Conservation (phyloP, 495 filamentous ascomycete genomes). For the Penicillium verhagenii region DNA sequence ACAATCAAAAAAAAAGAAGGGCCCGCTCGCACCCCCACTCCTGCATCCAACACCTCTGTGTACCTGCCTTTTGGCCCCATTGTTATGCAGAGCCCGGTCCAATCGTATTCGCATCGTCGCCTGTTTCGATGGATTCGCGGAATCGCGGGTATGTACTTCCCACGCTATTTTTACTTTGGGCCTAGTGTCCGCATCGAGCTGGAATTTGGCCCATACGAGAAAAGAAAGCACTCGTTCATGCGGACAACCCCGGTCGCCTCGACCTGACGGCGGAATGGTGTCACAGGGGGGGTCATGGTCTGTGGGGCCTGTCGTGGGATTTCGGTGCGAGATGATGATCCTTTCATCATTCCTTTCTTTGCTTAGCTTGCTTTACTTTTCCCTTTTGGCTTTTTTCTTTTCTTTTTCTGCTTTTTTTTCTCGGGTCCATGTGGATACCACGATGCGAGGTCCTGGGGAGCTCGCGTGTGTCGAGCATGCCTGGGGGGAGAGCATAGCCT, state of each 20-base stretch:
- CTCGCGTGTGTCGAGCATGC: conserved; percentile 30
- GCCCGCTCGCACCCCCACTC: background rate
- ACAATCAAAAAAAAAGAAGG: no score
- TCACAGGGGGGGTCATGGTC: conserved; percentile 17
- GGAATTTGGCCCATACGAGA: conserved; percentile 23
- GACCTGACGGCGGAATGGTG: conserved; percentile 20
- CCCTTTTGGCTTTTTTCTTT: background rate
- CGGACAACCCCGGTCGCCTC: conserved; percentile 5
- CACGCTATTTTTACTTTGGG: conserved; percentile 4
- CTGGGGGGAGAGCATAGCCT: conserved; percentile 14
- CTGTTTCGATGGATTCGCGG: conserved; percentile 23
- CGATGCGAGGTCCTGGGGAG: conserved; percentile 17
- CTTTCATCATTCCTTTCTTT: conserved; percentile 20
- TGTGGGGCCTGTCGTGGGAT: conserved; percentile 15
- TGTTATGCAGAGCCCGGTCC: conserved; percentile 10
- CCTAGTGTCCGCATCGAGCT: conserved; percentile 7
- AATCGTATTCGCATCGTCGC: conserved; percentile 23
- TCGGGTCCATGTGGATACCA: conserved; percentile 24
- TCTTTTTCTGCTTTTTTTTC: background rate
- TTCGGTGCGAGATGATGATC: conserved; percentile 23
- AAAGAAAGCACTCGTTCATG: conserved; percentile 12
- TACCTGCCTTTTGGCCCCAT: conserved; percentile 23
- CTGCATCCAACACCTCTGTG: conserved; percentile 15
- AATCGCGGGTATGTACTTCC: conserved; percentile 20
- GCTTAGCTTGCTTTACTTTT: conserved; percentile 1